Conservation (phyloP, 208 protist species). For the Acanthamoeba healyi region DNA sequence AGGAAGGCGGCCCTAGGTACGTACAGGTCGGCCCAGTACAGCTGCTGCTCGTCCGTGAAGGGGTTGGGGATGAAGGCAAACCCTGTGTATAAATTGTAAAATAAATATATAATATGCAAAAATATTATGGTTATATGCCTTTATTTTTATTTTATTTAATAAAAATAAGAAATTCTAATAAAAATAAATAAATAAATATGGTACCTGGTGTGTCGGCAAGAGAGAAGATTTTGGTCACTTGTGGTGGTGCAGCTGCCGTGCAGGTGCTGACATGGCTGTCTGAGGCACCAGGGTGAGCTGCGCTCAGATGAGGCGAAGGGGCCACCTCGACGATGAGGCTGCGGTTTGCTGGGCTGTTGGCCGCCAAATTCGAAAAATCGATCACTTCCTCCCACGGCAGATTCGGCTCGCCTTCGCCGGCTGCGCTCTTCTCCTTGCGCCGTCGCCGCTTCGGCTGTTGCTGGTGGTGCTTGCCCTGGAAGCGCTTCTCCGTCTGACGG, state of each 20-base stretch:
- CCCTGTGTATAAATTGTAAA: not conserved
- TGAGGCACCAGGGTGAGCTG: not conserved
- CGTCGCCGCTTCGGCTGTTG: not conserved
- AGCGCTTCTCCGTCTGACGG: constrained; percentile 1
- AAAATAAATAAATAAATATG: not conserved
- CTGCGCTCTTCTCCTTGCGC: not conserved
- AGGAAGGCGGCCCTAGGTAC: not conserved
- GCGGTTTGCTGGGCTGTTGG: not conserved
- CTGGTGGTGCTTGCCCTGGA: not conserved
- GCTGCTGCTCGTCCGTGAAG: constrained; percentile 5
- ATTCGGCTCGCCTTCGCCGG: too few species aligned
- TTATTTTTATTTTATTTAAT: not conserved
- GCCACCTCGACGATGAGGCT: not conserved
- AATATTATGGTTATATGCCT: not conserved
- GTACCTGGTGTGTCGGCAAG: not conserved
- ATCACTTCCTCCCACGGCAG: not conserved
- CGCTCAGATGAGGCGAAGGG: not conserved
- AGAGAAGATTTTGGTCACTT: not conserved
- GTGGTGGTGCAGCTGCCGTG: too few species aligned
- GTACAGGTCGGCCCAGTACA: constrained; percentile 12
- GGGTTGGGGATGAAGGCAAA: constrained; percentile 44
- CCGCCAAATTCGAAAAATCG: not conserved
- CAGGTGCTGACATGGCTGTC: too few species aligned
- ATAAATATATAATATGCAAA: not conserved
- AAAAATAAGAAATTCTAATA: constrained; percentile 3